A percentile compares a stretch with the other conserved stretches of the same genome.
Evolutionary conservation across 257 asterid species (phyloP).

Genomic region (Datura wrightii): DNA sequence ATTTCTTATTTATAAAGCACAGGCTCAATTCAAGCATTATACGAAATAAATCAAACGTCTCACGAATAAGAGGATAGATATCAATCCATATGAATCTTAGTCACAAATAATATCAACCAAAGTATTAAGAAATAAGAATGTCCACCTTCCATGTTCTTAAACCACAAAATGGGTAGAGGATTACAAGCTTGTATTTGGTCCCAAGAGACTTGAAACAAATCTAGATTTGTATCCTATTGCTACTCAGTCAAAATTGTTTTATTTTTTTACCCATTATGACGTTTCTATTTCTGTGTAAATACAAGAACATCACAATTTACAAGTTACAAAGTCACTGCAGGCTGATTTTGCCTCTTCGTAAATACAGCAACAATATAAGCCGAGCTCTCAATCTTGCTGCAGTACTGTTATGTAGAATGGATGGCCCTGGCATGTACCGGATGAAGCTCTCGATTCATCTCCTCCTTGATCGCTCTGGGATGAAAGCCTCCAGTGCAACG

Average conservation of each 20-base stretch:
- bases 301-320: conserved; percentile 44
- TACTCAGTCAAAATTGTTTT: conserved; percentile 23
- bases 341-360: conserved; percentile 18
- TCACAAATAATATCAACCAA: too few species aligned
- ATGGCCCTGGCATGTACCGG: conserved; percentile 77
- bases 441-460: conserved; percentile 40
- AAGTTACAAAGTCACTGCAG: conserved; percentile 43
- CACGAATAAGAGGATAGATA: background rate
- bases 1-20: background rate
- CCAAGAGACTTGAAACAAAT: conserved; percentile 14
- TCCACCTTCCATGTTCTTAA: background rate
- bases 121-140: background rate
- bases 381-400: conserved; percentile 58
- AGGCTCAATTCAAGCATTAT: background rate
- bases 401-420: conserved; percentile 72
- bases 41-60: background rate
- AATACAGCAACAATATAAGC: conserved; percentile 16
- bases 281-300: conserved; percentile 41
- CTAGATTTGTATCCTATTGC: background rate
- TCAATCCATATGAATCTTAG: background rate
- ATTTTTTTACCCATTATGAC: background rate
- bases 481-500: conserved; percentile 67
- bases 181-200: conserved; percentile 19
- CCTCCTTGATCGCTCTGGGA: conserved; percentile 34
- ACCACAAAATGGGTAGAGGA: conserved; percentile 1